Conservation (phyloP, 768 basidiomycete genomes). For the Sarcodon aspratus region DNA sequence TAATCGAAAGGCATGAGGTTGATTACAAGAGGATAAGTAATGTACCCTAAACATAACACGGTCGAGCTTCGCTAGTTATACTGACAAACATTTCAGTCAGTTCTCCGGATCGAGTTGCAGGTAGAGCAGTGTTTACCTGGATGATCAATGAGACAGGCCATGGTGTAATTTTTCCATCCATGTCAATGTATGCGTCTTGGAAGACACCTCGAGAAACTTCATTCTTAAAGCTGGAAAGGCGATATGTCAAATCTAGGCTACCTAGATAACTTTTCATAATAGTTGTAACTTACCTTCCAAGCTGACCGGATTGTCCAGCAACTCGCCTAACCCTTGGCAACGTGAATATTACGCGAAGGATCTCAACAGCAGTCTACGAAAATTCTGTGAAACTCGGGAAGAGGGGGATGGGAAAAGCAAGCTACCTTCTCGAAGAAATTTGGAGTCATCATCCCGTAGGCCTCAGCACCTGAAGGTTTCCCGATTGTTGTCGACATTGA, state of each 20-base stretch:
- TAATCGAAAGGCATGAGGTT: too few relatives aligned
- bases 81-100: background rate
- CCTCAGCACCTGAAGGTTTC: background rate
- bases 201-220: background rate
- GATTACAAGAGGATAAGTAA: too few relatives aligned
- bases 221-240: background rate
- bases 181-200: conserved; percentile 3
- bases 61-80: too few relatives aligned
- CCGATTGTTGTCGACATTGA: background rate
- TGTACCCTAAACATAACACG: too few relatives aligned
- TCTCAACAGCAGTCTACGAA: conserved; percentile 1
- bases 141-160: conserved; percentile 8
- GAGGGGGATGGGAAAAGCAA: background rate
- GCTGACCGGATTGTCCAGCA: conserved; percentile 3
- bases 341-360: conserved; percentile 5
- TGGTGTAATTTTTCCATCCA: conserved; percentile 5
- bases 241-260: background rate
- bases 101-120: background rate
- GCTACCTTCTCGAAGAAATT: conserved; percentile 2
- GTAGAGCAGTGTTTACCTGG: conserved; percentile 2
- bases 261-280: background rate
- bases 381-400: too few relatives aligned
- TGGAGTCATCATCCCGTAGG: background rate
- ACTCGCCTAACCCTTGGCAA: conserved; percentile 1
- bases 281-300: conserved; percentile 5